These are phyloP conservation scores for Pleurotus eryngii DNA, from an alignment of 768 basidiomycete genomes.

Conservation along the genomic window DNA sequence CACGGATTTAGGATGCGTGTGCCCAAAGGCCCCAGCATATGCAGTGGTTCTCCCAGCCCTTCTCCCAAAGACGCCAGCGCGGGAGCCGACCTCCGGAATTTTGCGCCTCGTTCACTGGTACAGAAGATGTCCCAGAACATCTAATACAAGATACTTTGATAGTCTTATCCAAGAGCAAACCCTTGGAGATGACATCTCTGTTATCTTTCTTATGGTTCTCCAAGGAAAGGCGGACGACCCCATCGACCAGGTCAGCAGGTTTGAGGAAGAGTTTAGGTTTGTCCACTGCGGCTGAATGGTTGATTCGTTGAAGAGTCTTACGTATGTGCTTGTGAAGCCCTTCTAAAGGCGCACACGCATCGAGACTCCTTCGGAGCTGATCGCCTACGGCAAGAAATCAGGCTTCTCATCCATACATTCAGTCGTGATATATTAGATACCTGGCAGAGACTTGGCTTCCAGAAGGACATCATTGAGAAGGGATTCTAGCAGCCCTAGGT, in stretches of 20 bases:
- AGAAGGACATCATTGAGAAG: slow-evolving; percentile 39
- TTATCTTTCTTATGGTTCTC: slow-evolving; percentile 30
- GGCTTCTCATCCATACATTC: no score
- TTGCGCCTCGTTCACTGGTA: slow-evolving; percentile 27
- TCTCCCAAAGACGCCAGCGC: slow-evolving; percentile 65
- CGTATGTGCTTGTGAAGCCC: slow-evolving; percentile 40
- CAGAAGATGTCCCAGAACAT: slow-evolving; percentile 58
- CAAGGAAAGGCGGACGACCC: slow-evolving; percentile 40
- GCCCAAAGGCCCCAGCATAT: slow-evolving; percentile 72
- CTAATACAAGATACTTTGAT: slow-evolving; percentile 49
- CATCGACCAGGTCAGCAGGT: slow-evolving; percentile 67
- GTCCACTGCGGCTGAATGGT: slow-evolving; percentile 48
- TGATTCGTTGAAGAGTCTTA: slow-evolving; percentile 43
- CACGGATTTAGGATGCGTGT: background rate
- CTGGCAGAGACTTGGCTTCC: slow-evolving; percentile 28
- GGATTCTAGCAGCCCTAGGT: slow-evolving; percentile 48
- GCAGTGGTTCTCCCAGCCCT: slow-evolving; percentile 55
- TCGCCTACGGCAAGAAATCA: slow-evolving; percentile 33
- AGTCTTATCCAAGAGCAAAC: slow-evolving; percentile 36
- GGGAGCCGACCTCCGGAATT: slow-evolving; percentile 26
- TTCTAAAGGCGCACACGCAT: slow-evolving; percentile 54
- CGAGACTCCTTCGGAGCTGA: slow-evolving; percentile 49
- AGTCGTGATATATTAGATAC: slow-evolving; percentile 14
- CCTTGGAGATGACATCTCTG: slow-evolving; percentile 68
- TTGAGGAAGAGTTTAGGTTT: slow-evolving; percentile 72